Base-by-base conservation (phyloP, 2,329 filamentous ascomycete species). In the Diaporthe amygdali region DNA sequence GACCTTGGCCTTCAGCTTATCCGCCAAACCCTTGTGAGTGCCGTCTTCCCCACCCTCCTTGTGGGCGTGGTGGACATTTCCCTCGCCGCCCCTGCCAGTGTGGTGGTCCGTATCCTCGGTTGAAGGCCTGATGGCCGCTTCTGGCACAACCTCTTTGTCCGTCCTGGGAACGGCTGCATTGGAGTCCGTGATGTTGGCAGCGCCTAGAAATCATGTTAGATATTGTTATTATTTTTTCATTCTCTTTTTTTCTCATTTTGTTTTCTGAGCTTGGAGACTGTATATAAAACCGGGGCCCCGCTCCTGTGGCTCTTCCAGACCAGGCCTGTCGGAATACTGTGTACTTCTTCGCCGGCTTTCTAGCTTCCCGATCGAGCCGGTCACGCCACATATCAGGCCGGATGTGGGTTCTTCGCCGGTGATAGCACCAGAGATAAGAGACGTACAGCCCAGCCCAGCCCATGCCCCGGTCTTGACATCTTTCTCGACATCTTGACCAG, bases 71-170 rank as follows among this genome's bases (percentile, higher is more conserved):
- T 86, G 82, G 78, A 86, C 86, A 78, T 91, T 91, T 66, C 88
- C 89, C 12, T 86, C 88, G 71, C 89, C 89, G 76, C 89, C 89
- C 39, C 89, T 88, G 70, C 89, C 89, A 49, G 85, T 86, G 81
- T 91, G 89, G 79, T 84, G 87, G 77, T 88, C 86, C 71, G 80
- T 77, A 66, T 82, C 81, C 20, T 89, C 85, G 61, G 81, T 80
- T 76, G 82, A 85, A 34, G 83, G 81, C 32, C 88, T 86, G 64
- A 84, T 77, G 27, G 89, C 89, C 22, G 78, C 82, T 59, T 87
- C 85, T 52, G 89, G 88, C 22, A 91, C 77, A 49, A 88, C 71
- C 63, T 89, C 88, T 72, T 81, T 78, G 80, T 91, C 89, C 32
- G 78, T 80, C 76, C 88, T 87, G 59, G 79, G 77, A 12, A 75